Base-by-base conservation (phyloP, 1,139 yeast species). In the Pichia sp. region DNA sequence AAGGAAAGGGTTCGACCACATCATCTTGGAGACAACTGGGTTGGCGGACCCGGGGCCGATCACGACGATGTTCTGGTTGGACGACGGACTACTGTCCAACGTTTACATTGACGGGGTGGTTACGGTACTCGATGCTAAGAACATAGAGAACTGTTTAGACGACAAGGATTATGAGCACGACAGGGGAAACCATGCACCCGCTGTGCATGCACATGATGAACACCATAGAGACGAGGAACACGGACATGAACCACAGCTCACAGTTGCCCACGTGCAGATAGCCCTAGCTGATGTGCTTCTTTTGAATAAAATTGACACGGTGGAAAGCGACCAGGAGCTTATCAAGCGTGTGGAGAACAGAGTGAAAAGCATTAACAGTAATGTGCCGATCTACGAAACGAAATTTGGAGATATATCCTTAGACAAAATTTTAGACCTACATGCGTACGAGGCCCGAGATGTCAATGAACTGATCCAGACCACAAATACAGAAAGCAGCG, bases 41-140 rank as follows among this genome's bases (percentile, higher is more conserved):
- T 78, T 95, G n/a, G 99, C 99, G 0, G 98, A 93, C 67, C 99
- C 99, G 0, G 97, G 87, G 0, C 98, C 98, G 0, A 90, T 93
- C 41, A 97, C 97, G 8, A 82, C 84, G 62, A 93, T 93, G 97
- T 93, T 93, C 70, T 93, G 99, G 99, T 76, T 92, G 44, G 99
- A 93, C 68, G 95, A 88, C 40, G 97, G 93, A 0, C 74, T 93
- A 54, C 78, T 85, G 11, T 85, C 96, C 6, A 85, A 83, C 61
- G 89, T 93, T 1, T 89, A 88, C 67, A 85, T 93, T 46, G 99
- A 93, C 70, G 97, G 97, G 0, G 90, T 93, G 5, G 80, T 95
- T n/a, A 87, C 97, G 0, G 97, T 95, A 5, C 75, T 93, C 49
- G 99, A 93, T 70, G 77, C 89, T 0, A 82, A 78, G 52, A 85